Evolutionary conservation across 768 basidiomycete species (phyloP).

Genomic region (Agaricus sinodeliciosus): DNA sequence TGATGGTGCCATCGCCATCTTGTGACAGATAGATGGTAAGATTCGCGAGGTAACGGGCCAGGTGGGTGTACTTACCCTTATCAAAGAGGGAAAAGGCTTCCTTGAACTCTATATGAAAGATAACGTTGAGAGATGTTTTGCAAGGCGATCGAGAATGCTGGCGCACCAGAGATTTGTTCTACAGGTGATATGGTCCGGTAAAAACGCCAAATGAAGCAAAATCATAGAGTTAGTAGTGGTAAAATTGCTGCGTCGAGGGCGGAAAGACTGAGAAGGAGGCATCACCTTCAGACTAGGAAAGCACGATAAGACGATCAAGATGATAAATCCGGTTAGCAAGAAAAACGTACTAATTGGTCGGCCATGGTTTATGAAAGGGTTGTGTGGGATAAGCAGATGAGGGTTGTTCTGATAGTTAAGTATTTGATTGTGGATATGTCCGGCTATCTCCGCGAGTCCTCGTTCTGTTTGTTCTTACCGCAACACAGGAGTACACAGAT

Average conservation of each 20-base stretch:
- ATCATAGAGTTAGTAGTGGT: not conserved
- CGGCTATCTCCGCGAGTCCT: constrained; percentile 9
- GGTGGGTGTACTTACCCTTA: constrained; percentile 54
- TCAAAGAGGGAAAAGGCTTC: constrained; percentile 98
- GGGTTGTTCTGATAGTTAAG: not conserved
- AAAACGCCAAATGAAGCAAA: not conserved
- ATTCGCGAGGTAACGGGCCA: constrained; percentile 6
- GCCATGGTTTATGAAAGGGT: constrained; percentile 32
- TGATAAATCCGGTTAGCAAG: not conserved
- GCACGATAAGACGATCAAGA: constrained; percentile 10
- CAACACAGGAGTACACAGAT: too few relatives aligned
- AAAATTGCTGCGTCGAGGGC: not conserved
- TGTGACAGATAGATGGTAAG: not conserved
- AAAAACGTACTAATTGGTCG: constrained; percentile 47
- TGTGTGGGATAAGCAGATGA: constrained; percentile 5
- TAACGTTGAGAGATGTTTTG: constrained; percentile 3
- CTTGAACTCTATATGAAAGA: constrained; percentile 72
- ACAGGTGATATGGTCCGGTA: constrained; percentile 1
- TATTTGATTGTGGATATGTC: constrained; percentile 1
- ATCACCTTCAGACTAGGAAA: constrained; percentile 51
- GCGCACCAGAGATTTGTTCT: constrained; percentile 90
- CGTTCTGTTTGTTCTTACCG: too few relatives aligned
- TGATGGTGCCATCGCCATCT: constrained; percentile 46
- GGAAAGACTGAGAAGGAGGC: constrained; percentile 10
- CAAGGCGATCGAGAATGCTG: not conserved